Base-by-base conservation (phyloP, 2,329 filamentous ascomycete genomes). In the Talaromyces rugulosus region DNA sequence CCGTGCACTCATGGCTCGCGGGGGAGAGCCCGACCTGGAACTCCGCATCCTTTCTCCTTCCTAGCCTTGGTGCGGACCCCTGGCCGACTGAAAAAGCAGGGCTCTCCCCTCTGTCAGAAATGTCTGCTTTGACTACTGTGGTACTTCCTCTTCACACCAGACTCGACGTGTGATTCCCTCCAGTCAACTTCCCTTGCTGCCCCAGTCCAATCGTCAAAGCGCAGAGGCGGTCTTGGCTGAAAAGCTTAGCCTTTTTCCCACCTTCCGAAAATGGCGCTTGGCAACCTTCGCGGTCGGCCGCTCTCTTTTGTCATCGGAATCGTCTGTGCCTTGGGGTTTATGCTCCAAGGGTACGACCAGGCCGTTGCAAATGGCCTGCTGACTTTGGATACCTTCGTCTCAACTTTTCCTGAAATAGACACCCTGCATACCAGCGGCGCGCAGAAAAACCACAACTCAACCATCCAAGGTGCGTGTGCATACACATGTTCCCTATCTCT, bases 341-440 rank as follows among this genome's bases (percentile, higher is more conserved):
- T 63, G 58, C 54, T 68, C 14, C 66, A 68, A 56, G 67, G 67
- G 16, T 68, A 68, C 54, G 66, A 68, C 16, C 67, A 68, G 47
- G 63, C 66, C 16, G 64, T 68, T 27, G 60, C 62, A 42, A 67
- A 67, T 55, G 87, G 87, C 58, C 85, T 94, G 65, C 78, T 94
- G 60, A 91, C 89, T 2, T 82, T 93, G 68, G 76, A 82, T 27
- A 81, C 81, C 11, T 91, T 90, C 67, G 77, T 86, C 2, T 68
- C 73, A 2, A 74, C 77, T 9, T 87, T 87, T 65, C 85, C 84
- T 0, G 69, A 78, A 47, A 84, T 85, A 64, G 81, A 85, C 67
- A 79, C 82, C 3, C 70, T 76, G 16, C 70, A 75, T 70, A 72
- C 1, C 66, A 63, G 59, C 1, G 2, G 34, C 0, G 44, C 63